Evolutionary conservation across 2,329 filamentous ascomycete genomes (phyloP).

Genomic region (Claviceps fusiformis): DNA sequence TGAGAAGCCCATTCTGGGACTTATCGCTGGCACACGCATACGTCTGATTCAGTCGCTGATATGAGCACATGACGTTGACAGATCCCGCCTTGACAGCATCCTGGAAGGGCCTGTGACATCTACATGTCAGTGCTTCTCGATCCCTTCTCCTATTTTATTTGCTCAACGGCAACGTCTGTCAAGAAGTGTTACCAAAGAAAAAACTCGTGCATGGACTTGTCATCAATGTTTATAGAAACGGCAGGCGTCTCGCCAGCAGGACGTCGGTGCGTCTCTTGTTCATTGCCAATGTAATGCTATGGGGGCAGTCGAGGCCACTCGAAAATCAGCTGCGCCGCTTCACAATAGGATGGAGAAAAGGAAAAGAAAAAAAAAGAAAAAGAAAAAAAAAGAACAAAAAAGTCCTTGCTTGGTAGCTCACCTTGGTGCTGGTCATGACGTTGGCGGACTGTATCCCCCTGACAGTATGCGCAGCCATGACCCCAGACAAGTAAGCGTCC

Average conservation of each 20-base stretch:
- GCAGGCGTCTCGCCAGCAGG: slow-evolving; percentile 43
- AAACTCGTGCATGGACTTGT: slow-evolving; percentile 46
- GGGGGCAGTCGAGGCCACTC: no score
- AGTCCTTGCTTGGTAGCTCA: slow-evolving; percentile 14
- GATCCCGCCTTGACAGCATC: slow-evolving; percentile 51
- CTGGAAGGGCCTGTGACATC: slow-evolving; percentile 43
- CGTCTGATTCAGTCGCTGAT: slow-evolving; percentile 57
- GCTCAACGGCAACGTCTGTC: no score
- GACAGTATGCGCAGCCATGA: slow-evolving; percentile 35
- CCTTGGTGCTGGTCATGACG: slow-evolving; percentile 54
- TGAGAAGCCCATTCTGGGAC: slow-evolving; percentile 52
- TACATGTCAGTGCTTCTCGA: background rate
- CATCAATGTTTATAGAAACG: slow-evolving; percentile 44
- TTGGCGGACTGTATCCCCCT: slow-evolving; percentile 24
- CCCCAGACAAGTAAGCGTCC: slow-evolving; percentile 46
- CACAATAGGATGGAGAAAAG: background rate
- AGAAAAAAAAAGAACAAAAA: no score
- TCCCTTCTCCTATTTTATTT: background rate
- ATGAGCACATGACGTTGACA: slow-evolving; percentile 45
- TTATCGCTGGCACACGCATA: slow-evolving; percentile 58
- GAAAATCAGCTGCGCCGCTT: no score
- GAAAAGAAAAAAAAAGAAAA: no score
- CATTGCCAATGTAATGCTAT: slow-evolving; percentile 57
- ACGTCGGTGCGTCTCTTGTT: slow-evolving; percentile 63
- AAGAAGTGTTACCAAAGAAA: slow-evolving; percentile 29